Conservation (phyloP, 2,329 filamentous ascomycete species). For the Ceratocystis eucalypticola region DNA sequence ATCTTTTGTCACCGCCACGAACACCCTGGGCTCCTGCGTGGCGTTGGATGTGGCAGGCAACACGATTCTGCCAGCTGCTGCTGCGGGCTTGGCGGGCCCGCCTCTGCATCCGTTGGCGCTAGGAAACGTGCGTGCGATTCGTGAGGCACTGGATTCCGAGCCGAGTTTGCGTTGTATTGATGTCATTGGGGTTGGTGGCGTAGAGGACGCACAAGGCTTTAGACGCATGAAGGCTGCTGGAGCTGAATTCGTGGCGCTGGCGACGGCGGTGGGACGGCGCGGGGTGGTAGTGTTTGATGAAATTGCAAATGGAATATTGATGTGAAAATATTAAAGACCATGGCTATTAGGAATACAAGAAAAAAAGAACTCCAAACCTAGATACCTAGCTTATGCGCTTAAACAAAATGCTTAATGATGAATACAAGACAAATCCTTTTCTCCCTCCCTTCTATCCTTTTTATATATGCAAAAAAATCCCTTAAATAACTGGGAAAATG, state of each 20-base stretch:
- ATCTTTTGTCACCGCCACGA: conserved; percentile 61
- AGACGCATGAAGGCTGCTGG: conserved; percentile 53
- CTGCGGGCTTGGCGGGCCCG: conserved; percentile 60
- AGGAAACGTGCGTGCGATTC: conserved; percentile 61
- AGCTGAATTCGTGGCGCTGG: conserved; percentile 53
- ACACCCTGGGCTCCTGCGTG: conserved; percentile 56
- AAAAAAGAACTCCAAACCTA: neutral
- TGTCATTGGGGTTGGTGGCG: conserved; percentile 61
- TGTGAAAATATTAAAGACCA: conserved; percentile 12
- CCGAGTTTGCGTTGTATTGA: conserved; percentile 38
- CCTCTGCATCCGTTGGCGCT: conserved; percentile 60
- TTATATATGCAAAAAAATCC: too few species aligned
- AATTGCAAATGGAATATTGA: conserved; percentile 29
- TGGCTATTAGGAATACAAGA: neutral
- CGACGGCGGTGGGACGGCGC: conserved; percentile 52
- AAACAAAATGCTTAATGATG: too few species aligned
- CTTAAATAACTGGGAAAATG: neutral
- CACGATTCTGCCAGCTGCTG: conserved; percentile 33
- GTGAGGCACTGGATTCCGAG: conserved; percentile 41
- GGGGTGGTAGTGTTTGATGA: conserved; percentile 49
- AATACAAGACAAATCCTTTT: too few species aligned
- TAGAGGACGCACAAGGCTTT: conserved; percentile 49
- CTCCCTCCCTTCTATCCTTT: too few species aligned
- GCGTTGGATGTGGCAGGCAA: conserved; percentile 31
- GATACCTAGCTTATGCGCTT: neutral